Base-by-base conservation (phyloP, 2,329 filamentous ascomycete genomes). In the Akanthomyces dipterigenus region DNA sequence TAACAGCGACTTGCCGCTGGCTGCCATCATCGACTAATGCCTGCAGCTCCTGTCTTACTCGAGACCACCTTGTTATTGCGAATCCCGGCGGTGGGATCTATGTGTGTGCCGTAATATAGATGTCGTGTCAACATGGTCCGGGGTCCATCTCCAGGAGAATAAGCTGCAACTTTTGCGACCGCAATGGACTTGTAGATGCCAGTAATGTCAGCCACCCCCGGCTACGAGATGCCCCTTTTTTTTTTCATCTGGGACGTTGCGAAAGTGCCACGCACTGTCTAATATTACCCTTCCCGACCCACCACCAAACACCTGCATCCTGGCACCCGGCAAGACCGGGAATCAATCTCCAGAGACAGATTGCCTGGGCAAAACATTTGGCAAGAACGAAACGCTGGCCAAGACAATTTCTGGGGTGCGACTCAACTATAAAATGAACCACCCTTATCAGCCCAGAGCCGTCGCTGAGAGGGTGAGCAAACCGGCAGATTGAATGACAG, bases 231-330 rank as follows among this genome's bases (percentile, higher is more conserved):
- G 45, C 34, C 55, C 56, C 56, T 26, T 51, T 59, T 57, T 46
- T 26, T 45, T 59, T 40, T 38, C 42, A 22, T 22, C 14, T 22
- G 24, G 16, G 24, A 49, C 45, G 55, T 31, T 28, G 40, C 26
- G 7, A 24, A 36, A 18, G 31, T 34, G 31, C 31, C 45, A 24
- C 14, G 28, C 26, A 12, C 26, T 55, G 40, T 55, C 53, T 57
- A 50, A 34, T 42, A 58, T 50, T 50, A 50, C 42, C 45, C n/a
- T 58, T 40, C 28, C 1, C n/a, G 55, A 28, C 55, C 55, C 55
- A 50, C 55, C 18, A 14, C 43, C 55, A 16, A n/a, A 16, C 34
- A 12, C 36, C 48, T 34, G 8, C 28, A 26, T 18, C 24, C 46
- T 49, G 48, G 31, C 31, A 40, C 11, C 6, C 11, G 31, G 2